These are phyloP conservation scores for Warburgia ugandensis DNA, from an alignment of 164 flowering plant species.

Conservation along the genomic window DNA sequence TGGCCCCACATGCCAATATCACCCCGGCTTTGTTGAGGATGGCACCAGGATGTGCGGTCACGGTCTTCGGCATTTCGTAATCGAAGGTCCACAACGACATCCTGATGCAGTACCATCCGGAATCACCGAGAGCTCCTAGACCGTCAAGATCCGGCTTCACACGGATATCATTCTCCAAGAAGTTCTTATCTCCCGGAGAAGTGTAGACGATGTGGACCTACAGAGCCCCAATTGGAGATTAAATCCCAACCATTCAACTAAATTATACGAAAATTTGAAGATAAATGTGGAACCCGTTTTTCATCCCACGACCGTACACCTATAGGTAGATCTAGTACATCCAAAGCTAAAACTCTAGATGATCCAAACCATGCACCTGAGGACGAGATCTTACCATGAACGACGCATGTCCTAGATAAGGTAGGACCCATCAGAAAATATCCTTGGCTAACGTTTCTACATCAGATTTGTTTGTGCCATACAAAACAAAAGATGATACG, in stretches of 20 bases:
- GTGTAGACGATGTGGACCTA: slow-evolving; percentile 48
- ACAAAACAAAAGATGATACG: too few relatives aligned
- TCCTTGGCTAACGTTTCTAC: too few relatives aligned
- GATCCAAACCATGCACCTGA: not conserved
- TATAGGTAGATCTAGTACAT: too few relatives aligned
- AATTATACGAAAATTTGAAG: too few relatives aligned
- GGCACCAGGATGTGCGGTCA: slow-evolving; percentile 37
- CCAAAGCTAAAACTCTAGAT: too few relatives aligned
- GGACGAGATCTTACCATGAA: not conserved
- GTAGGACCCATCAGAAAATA: too few relatives aligned
- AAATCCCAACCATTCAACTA: too few relatives aligned
- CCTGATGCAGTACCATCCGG: slow-evolving; percentile 69
- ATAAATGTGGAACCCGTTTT: not conserved
- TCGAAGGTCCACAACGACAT: slow-evolving; percentile 41
- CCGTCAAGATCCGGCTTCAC: slow-evolving; percentile 71
- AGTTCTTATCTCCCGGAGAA: slow-evolving; percentile 28
- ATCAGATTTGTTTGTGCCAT: too few relatives aligned
- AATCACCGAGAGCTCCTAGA: slow-evolving; percentile 70
- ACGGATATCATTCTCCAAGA: slow-evolving; percentile 60
- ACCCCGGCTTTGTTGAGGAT: slow-evolving; percentile 54
- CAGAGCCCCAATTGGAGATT: not conserved
- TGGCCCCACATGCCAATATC: slow-evolving; percentile 49
- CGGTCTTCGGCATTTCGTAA: slow-evolving; percentile 59
- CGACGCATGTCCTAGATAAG: not conserved
- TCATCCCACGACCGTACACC: too few relatives aligned